phyloP scores from a whole-genome alignment of 2,329 filamentous ascomycete species.

The Pyricularia pennisetigena region DNA sequence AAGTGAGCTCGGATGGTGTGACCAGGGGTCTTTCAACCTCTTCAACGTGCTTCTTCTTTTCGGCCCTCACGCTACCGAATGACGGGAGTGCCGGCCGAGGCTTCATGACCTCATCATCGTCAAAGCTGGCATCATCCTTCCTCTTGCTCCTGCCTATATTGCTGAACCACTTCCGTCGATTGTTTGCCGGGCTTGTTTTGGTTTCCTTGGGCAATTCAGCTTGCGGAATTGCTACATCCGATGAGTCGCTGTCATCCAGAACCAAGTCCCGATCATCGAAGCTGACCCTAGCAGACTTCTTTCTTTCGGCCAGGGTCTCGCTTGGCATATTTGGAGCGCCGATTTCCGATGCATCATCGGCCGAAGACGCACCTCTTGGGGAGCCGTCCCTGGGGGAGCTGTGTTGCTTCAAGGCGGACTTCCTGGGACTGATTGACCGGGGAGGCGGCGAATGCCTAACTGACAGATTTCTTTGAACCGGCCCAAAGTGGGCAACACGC shows the following conservation, averaged over 20 bases:
- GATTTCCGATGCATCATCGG: conserved; percentile 36
- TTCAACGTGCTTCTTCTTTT: conserved; percentile 43
- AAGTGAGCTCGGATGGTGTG: conserved; percentile 33
- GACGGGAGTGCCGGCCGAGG: conserved; percentile 64
- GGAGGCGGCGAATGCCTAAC: conserved; percentile 60
- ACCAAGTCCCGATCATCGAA: conserved; percentile 61
- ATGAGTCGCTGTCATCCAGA: conserved; percentile 33
- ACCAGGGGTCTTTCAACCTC: conserved; percentile 49
- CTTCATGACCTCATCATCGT: conserved; percentile 60
- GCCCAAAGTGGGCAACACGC: conserved; percentile 57
- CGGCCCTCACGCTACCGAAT: conserved; percentile 65
- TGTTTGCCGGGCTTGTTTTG: conserved; percentile 24
- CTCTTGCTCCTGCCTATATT: conserved; percentile 38
- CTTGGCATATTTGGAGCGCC: conserved; percentile 19
- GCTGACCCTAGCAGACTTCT: conserved; percentile 64
- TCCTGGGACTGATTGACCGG: conserved; percentile 64
- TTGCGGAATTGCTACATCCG: conserved; percentile 23
- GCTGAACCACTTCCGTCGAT: conserved; percentile 41
- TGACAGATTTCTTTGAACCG: conserved; percentile 41
- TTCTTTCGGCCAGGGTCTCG: conserved; percentile 33
- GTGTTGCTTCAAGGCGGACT: conserved; percentile 63
- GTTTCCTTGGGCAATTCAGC: conserved; percentile 25
- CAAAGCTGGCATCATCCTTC: conserved; percentile 53
- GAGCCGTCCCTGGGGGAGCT: conserved; percentile 45
- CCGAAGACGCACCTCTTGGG: conserved; percentile 39